phyloP scores from a whole-genome alignment of 2,329 filamentous ascomycete genomes.

The Botrytis fragariae region DNA sequence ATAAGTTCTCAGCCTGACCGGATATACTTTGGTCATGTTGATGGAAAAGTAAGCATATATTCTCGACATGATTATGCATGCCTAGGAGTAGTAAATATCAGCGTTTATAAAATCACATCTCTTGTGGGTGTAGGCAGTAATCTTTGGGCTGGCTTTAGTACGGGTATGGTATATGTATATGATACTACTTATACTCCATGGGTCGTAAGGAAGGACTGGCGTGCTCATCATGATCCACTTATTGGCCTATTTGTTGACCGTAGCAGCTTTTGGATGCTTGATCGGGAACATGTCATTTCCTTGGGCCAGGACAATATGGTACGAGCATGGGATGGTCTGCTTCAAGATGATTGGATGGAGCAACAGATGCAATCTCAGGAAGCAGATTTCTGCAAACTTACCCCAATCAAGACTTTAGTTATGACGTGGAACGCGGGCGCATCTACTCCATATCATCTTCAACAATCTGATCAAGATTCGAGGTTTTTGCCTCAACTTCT shows the following conservation, averaged over 20 bases:
- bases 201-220: slow-evolving; percentile 92
- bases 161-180: slow-evolving; percentile 89
- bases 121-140: slow-evolving; percentile 76
- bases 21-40: slow-evolving; percentile 86
- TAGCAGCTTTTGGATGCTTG: slow-evolving; percentile 80
- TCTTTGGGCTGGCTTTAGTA: slow-evolving; percentile 93
- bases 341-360: slow-evolving; percentile 95
- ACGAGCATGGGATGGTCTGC: slow-evolving; percentile 84
- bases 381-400: slow-evolving; percentile 78
- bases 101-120: slow-evolving; percentile 91
- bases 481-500: slow-evolving; percentile 80
- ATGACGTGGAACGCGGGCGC: slow-evolving; percentile 98
- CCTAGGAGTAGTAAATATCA: slow-evolving; percentile 78
- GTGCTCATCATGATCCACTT: slow-evolving; percentile 75
- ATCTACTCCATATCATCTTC: slow-evolving; percentile 81
- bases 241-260: slow-evolving; percentile 73
- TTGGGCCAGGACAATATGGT: slow-evolving; percentile 84
- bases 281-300: slow-evolving; percentile 80
- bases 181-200: slow-evolving; percentile 81
- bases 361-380: slow-evolving; percentile 82
- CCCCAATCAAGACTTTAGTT: slow-evolving; percentile 74
- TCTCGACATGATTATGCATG: slow-evolving; percentile 72
- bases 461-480: slow-evolving; percentile 66
- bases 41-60: slow-evolving; percentile 95
- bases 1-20: slow-evolving; percentile 72